These are phyloP conservation scores for Tulasnella sp. DNA, from an alignment of 768 basidiomycete genomes.

Conservation along the genomic window DNA sequence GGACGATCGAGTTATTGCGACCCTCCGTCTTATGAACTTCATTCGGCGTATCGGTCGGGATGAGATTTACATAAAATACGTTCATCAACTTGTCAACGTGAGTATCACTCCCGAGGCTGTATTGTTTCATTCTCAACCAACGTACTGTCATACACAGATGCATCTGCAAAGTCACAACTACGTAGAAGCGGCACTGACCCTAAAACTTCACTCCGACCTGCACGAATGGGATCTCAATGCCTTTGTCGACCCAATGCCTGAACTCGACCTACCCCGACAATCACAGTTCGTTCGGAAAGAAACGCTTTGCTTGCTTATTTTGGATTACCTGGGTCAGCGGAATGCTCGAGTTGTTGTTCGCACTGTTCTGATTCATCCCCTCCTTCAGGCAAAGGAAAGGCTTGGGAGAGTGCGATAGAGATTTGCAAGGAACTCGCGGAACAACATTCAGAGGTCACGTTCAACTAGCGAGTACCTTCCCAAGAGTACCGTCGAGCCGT, in stretches of 20 bases:
- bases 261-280: conserved; percentile 79
- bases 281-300: conserved; percentile 92
- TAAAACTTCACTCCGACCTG: conserved; percentile 87
- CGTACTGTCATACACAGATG: conserved; percentile 41
- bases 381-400: conserved; percentile 74
- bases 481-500: neutral
- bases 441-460: conserved; percentile 82
- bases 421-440: conserved; percentile 83
- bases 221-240: conserved; percentile 79
- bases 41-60: conserved; percentile 82
- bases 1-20: conserved; percentile 89
- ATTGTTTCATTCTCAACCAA: conserved; percentile 19
- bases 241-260: conserved; percentile 79
- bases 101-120: conserved; percentile 23
- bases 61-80: conserved; percentile 93
- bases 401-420: conserved; percentile 91
- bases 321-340: conserved; percentile 77
- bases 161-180: conserved; percentile 82
- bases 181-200: conserved; percentile 83
- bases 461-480: conserved; percentile 63
- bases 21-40: conserved; percentile 84
- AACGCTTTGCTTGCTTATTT: conserved; percentile 75
- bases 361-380: conserved; percentile 10
- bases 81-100: conserved; percentile 87
- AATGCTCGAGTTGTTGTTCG: neutral